Evolutionary conservation across 805 yeast genomes (phyloP), one percentile per base, ranked within the genome.

Genomic region (Candida adriatica): DNA sequence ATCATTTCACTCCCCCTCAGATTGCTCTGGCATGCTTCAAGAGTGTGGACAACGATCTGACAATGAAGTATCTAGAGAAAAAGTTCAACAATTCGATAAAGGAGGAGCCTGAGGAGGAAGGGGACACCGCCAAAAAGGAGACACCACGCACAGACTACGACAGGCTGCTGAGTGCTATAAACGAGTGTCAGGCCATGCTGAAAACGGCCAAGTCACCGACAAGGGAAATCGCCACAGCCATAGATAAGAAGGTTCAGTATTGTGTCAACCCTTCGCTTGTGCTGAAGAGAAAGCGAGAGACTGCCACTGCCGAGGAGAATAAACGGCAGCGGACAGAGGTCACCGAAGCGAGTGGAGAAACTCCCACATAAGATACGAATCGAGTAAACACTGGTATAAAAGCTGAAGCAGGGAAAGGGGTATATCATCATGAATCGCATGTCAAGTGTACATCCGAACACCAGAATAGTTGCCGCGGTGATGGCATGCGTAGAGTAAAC

Each of bases 1-100:
- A 85, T 46, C 61, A 75, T 21, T 90, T 61, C 58, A 79, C 97
- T 0, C 99, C 99, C 1, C 95, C 97, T 1, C 98, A 92, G 50
- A 84, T 92, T 18, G 96, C 97, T 1, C 62, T 92, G 31, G 92
- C 96, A 0, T 85, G 92, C 11, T 65, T 88, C 50, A 73, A 80
- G 59, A 66, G 70, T 33, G 73, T 68, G 10, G 83, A 86, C 55
- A 74, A 68, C 40, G 72, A 68, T 16, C 58, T 83, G 23, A 72
- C 82, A 2, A 73, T 73, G 33, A 66, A 74, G 40, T 88, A 88
- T 56, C 57, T 90, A 41, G 68, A 69, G 41, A 65, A 69, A 43
- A 84, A 82, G 53, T 79, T 79, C 42, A 51, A 41, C 23, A 16
- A 25, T n/a, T 25, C 35, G 18, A 24, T 37, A 16, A 36, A 26